Evolutionary conservation across 176 grass and related monocot species (phyloP).

Genomic region (Hsuehochloa calcarea): DNA sequence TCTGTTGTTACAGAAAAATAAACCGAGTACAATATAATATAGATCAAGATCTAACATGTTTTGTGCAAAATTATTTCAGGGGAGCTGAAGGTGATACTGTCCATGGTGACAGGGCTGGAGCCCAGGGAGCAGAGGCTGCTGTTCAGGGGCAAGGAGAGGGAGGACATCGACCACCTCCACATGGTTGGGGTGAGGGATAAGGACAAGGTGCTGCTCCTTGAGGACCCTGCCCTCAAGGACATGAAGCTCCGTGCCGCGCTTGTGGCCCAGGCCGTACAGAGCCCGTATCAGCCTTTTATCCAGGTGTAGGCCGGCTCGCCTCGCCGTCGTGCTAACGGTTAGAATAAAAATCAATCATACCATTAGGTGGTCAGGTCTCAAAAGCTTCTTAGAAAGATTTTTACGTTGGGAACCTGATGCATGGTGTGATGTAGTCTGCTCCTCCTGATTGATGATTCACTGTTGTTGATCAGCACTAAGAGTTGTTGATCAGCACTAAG

Average conservation of each 20-base stretch:
- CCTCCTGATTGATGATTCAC: not conserved
- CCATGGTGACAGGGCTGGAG: constrained; percentile 69
- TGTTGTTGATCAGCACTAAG: not conserved
- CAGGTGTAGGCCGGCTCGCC: not conserved
- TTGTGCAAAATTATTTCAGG: constrained; percentile 30
- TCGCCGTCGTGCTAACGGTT: not conserved
- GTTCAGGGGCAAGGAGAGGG: constrained; percentile 91
- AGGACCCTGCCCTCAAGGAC: constrained; percentile 85
- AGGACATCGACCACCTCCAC: constrained; percentile 78
- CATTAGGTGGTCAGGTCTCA: not conserved
- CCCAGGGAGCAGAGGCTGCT: constrained; percentile 82
- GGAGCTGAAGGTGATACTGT: constrained; percentile 66
- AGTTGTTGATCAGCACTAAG: not conserved
- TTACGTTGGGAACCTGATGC: not conserved
- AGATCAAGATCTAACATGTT: not conserved
- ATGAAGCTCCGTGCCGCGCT: constrained; percentile 50
- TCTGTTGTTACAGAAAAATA: not conserved
- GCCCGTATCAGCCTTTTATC: constrained; percentile 24
- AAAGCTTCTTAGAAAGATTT: not conserved
- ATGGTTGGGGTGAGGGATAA: constrained; percentile 89
- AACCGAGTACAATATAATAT: not conserved
- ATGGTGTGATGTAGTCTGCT: not conserved
- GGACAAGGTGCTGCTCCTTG: constrained; percentile 83
- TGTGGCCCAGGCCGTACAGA: not conserved
- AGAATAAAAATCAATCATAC: not conserved